Percentiles rank a stretch among this genome's conserved stretches.
Evolutionary conservation across 805 yeast species (phyloP).

Genomic region (Saturnispora mendoncae): DNA sequence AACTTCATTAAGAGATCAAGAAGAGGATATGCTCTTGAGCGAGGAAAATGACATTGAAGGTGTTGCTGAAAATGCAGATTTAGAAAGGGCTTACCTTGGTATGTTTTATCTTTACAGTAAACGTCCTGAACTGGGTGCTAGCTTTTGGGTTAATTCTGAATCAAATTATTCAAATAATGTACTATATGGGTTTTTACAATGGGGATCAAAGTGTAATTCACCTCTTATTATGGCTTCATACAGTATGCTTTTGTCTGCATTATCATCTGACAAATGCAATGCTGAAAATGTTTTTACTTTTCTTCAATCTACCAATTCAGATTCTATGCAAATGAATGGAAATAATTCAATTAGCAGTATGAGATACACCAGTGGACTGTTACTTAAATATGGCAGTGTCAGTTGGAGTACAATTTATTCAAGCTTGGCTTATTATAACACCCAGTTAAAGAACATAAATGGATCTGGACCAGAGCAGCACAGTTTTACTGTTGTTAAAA

Average conservation of each 20-base stretch:
- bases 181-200: slow-evolving; percentile 70
- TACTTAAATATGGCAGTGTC: slow-evolving; percentile 24
- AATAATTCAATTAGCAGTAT: slow-evolving; percentile 1
- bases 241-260: slow-evolving; percentile 67
- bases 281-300: slow-evolving; percentile 46
- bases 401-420: slow-evolving; percentile 32
- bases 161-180: slow-evolving; percentile 39
- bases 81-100: slow-evolving; percentile 79
- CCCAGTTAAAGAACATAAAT: slow-evolving; percentile 17
- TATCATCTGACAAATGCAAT: slow-evolving; percentile 52
- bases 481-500: neutral
- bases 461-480: neutral
- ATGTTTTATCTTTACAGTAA: slow-evolving; percentile 59
- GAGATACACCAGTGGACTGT: slow-evolving; percentile 16
- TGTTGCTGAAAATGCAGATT: slow-evolving; percentile 65
- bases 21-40: slow-evolving; percentile 56
- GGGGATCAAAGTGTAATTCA: slow-evolving; percentile 78
- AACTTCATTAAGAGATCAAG: slow-evolving; percentile 60
- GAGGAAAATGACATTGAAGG: slow-evolving; percentile 51
- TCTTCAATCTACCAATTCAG: slow-evolving; percentile 28
- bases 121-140: slow-evolving; percentile 47
- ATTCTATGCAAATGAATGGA: slow-evolving; percentile 9
- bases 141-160: slow-evolving; percentile 54
- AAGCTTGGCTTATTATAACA: slow-evolving; percentile 27
- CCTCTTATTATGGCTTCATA: slow-evolving; percentile 77